Base-by-base conservation (phyloP, 1,284 basidiomycete genomes). In the Apiotrichum montevideense region DNA sequence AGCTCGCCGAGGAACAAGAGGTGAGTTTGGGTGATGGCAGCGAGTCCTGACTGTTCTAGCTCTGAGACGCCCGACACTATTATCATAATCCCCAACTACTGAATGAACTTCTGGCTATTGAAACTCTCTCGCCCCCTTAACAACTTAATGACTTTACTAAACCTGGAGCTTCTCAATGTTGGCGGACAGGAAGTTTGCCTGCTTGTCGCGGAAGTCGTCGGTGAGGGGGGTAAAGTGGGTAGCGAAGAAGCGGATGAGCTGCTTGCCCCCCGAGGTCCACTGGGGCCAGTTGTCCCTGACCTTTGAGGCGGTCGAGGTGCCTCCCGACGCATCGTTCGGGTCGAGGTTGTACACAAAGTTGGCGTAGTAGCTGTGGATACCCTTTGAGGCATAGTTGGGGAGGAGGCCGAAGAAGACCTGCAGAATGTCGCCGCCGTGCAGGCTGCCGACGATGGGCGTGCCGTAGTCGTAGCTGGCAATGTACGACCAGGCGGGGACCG, bases 261-360 rank as follows among this genome's bases (percentile, higher is more conserved):
- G 35, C 11, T 34, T 21, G 46, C 11, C 15, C 13, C 13, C 15
- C 2, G 41, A 6, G 37, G 40, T 34, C 57, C 57, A 62, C 46
- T 49, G 45, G 21, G 57, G 57, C 61, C 57, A 59, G 43, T 42
- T 43, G 45, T 55, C 55, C 4, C 8, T 39, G 42, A 59, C 57
- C 46, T 52, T 52, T 45, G 49, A 46, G 32, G 7, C 14, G 1
- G n/a, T 21, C 21, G 33, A 41, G 21, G 55, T 56, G 33, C 61
- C 57, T 9, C 61, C 61, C 3, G 45, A 42, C 33, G 35, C 37
- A 47, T 62, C 15, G 57, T 62, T 62, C 32, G 61, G 57, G 55
- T 62, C 50, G 13, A 59, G 55, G 61, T 62, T 62, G 57, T 62
- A 59, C 41, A 62, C 50, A 43, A 62, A 62, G 57, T 62, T 62